Evolutionary conservation across 805 yeast species (phyloP), one percentile per base, ranked within the genome.

Genomic region (Wickerhamiella brachini): DNA sequence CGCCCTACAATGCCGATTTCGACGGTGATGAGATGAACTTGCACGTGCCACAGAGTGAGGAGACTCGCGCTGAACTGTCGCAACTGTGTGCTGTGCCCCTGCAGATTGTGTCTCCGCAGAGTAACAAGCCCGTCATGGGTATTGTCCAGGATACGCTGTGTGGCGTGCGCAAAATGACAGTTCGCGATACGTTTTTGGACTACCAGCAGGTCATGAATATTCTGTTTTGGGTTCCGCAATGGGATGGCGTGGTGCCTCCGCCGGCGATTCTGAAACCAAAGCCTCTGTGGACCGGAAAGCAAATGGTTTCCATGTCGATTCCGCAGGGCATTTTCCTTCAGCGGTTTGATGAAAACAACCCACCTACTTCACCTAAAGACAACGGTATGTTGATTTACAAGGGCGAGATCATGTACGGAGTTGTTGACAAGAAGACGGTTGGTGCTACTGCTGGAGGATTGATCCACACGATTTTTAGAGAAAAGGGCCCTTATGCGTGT

Each of bases 1-100:
- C 98, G 0, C 98, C 98, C 1, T 93, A 93, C 70, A 94, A 94
- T 67, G 99, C 99, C 41, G 99, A 93, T 77, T 93, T 93, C 65
- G 98, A 93, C 68, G 98, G 98, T 69, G 98, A 93, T 70, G 98
- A 93, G 68, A 93, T 93, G 98, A 93, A 93, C 67, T 73, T 93
- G 63, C 98, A 93, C 65, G 98, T 93, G 45, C 98, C 98, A 1
- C 99, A 93, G 68, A 93, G 97, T 1, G 97, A 89, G 57, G 99
- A 93, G 68, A 89, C 98, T 0, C 79, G 97, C 65, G 96, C 98
- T 1, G 99, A 93, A 69, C 74, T 93, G 57, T 83, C 90, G 31
- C 93, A 90, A 66, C 78, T 93, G 61, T 88, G 97, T 71, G 95
- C 97, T 4, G 99, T 93, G 49, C 98, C 98, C 8, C 74, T 89